These are phyloP conservation scores for Wickerhamiella dianesei DNA, from an alignment of 805 yeast genomes.

Conservation along the genomic window DNA sequence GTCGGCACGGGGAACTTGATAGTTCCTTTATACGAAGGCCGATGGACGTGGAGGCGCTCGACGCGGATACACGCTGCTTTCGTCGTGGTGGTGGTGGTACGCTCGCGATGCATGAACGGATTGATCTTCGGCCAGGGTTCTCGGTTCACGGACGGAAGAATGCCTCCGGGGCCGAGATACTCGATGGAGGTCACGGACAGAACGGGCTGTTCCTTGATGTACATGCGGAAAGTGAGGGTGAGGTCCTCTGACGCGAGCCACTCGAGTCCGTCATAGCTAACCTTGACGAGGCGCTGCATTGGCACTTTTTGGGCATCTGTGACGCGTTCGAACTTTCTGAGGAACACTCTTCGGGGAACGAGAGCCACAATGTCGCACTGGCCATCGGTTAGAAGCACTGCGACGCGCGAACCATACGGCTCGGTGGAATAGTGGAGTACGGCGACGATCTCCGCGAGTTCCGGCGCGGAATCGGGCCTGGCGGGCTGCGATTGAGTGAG, in stretches of 20 bases:
- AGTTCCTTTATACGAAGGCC: no score
- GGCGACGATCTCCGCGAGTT: background rate
- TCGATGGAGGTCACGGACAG: background rate
- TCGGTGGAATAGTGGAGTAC: background rate
- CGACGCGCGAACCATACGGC: background rate
- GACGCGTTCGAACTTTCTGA: background rate
- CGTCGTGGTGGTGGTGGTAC: no score
- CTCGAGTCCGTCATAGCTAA: background rate
- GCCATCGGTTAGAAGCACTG: background rate
- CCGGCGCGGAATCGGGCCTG: background rate
- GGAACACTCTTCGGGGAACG: background rate
- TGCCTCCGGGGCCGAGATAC: background rate
- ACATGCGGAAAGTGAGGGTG: background rate
- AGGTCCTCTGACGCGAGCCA: background rate
- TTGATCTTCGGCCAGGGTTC: background rate
- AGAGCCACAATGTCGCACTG: background rate
- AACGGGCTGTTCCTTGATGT: background rate
- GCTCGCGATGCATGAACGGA: no score
- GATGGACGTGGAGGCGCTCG: no score
- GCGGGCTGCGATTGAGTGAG: background rate
- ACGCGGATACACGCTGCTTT: no score
- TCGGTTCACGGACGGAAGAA: background rate
- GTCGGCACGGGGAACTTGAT: no score
- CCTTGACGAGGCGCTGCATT: background rate
- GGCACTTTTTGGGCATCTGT: background rate